Percentiles rank a stretch among this genome's conserved stretches.
Conservation (phyloP, 2,329 filamentous ascomycete genomes). For the Fusarium graminum region DNA sequence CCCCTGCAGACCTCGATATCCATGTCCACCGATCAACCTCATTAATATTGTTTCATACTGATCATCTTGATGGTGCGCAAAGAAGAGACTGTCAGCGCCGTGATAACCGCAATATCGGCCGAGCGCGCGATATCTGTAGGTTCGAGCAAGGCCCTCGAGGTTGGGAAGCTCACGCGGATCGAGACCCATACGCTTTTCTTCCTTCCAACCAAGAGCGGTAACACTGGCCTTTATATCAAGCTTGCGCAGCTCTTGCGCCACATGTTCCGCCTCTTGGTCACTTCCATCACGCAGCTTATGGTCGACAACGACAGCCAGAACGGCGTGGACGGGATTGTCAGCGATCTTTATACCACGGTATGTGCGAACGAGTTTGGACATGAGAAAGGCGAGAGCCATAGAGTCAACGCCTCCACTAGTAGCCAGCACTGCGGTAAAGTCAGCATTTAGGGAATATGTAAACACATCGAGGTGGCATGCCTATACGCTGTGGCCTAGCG, state of each 20-base stretch:
- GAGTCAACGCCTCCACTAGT: conserved; percentile 95
- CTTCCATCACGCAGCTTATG: conserved; percentile 69
- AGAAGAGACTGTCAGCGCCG: conserved; percentile 71
- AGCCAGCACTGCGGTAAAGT: conserved; percentile 71
- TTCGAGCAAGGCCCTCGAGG: conserved; percentile 83
- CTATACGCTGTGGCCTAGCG: conserved; percentile 56
- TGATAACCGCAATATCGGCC: conserved; percentile 69
- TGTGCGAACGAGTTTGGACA: conserved; percentile 61
- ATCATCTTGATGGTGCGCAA: conserved; percentile 92
- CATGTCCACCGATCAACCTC: conserved; percentile 77
- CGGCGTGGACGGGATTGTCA: conserved; percentile 59
- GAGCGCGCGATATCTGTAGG: conserved; percentile 77
- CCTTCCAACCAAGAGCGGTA: conserved; percentile 62
- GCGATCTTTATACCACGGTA: conserved; percentile 56
- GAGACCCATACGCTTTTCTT: conserved; percentile 48
- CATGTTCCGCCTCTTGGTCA: conserved; percentile 63
- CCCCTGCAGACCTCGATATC: conserved; percentile 77
- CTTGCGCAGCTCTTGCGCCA: conserved; percentile 56
- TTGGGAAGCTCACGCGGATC: conserved; percentile 63
- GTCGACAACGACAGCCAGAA: conserved; percentile 67
- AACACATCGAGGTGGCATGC: conserved; percentile 49
- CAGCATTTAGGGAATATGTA: background rate
- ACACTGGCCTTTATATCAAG: conserved; percentile 53
- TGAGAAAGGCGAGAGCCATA: conserved; percentile 91
- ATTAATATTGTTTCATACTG: conserved; percentile 91